Evolutionary conservation across 2,329 filamentous ascomycete species (phyloP).

Genomic region (Phialophora chinensis): DNA sequence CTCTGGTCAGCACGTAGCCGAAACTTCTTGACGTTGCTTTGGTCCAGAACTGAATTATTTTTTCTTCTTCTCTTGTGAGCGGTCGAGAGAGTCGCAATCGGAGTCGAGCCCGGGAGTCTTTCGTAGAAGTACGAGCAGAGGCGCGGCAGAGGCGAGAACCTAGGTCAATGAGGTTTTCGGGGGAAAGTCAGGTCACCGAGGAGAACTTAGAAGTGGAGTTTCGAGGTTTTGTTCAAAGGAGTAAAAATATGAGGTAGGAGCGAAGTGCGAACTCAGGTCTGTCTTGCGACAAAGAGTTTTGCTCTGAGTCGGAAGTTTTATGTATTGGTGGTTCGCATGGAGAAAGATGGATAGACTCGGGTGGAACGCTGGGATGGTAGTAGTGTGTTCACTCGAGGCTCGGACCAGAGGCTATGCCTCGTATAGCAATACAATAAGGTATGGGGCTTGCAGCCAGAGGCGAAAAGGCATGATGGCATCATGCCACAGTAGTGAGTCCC

Average conservation of each 20-base stretch:
- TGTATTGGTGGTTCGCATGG: constrained; percentile 15
- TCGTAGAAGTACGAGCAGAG: constrained; percentile 5
- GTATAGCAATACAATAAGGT: constrained; percentile 9
- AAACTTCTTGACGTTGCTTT: not conserved
- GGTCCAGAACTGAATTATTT: constrained; percentile 1
- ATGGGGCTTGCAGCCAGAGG: constrained; percentile 9
- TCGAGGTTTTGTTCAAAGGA: constrained; percentile 14
- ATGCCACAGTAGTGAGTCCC: constrained; percentile 16
- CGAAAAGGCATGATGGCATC: constrained; percentile 20
- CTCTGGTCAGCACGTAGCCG: constrained; percentile 12
- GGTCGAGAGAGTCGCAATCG: constrained; percentile 7
- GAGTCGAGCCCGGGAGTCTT: not conserved
- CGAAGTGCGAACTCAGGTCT: not conserved
- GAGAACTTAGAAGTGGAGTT: not conserved
- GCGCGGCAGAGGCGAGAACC: not conserved
- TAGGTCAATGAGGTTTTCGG: constrained; percentile 2
- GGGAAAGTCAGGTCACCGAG: not conserved
- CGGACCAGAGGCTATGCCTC: constrained; percentile 6
- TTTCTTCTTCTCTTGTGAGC: constrained; percentile 5
- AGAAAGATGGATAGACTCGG: constrained; percentile 18
- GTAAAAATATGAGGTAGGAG: constrained; percentile 18
- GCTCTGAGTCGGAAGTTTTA: constrained; percentile 8
- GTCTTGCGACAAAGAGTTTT: constrained; percentile 3
- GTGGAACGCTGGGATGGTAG: constrained; percentile 8
- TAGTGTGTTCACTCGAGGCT: constrained; percentile 2